Evolutionary conservation across 345 rosid species (phyloP), one percentile per base, ranked within the genome.

Genomic region (Syzygium grande): DNA sequence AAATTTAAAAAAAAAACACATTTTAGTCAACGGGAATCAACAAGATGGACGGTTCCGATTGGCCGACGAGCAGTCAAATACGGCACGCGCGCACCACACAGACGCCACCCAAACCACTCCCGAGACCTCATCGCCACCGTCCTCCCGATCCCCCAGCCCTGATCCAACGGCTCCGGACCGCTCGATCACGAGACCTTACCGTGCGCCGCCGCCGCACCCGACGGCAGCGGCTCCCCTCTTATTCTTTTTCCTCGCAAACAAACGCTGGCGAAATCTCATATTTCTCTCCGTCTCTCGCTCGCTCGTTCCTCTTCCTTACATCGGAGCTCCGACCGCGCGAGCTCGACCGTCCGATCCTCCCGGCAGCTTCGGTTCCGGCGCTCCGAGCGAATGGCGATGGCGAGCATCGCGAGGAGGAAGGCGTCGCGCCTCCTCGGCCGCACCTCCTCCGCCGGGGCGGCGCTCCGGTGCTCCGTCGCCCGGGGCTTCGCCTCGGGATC

Each of bases 401-500:
- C 98, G 73, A 96, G 94, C 87, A 89, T 98, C 34, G 98, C 96
- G 51, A 93, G 97, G 89, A 93, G 98, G 90, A 98, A 95, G 91
- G 95, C 93, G 0, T 94, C 86, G 92, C 88, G 93, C 91, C 86
- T 95, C 85, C 89, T 94, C 25, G 91, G 88, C 52, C 90, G 94
- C 58, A 85, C 89, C n/a, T 88, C 91, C 4, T n/a, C 63, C 46
- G 46, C 46, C 46, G 46, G 46, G 63, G 94, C 93, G 52, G 95
- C 95, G 23, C 89, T 95, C 87, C 91, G 91, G 85, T 92, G 91
- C 92, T 95, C 95, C 77, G 88, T 91, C 87, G 92, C 96, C 55
- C 92, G 98, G 58, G 94, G 98, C 43, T 97, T 97, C 88, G 95
- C 99, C 17, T 88, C 96, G 21, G 99, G 95, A 93, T 96, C 99